Percentiles rank a stretch among this genome's conserved stretches.
phyloP scores from a whole-genome alignment of 2,329 filamentous ascomycete genomes.

The Pleoardoris graminearum region DNA sequence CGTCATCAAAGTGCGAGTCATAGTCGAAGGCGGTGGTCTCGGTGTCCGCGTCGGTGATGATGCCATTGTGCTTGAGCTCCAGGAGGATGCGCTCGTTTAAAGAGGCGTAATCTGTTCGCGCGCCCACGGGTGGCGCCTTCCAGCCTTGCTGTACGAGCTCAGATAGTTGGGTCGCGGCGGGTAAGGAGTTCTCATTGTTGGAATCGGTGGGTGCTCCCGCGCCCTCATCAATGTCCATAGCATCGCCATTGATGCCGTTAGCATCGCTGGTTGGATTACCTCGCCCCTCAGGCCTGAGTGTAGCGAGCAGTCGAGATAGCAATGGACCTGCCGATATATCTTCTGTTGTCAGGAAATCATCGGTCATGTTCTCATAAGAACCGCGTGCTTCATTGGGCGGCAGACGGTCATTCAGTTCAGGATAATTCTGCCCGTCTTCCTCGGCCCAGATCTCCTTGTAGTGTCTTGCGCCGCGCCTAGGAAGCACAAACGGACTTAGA shows the following conservation, averaged over 20 bases:
- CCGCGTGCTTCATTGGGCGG: constrained; percentile 82
- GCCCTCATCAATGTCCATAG: constrained; percentile 52
- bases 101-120: constrained; percentile 78
- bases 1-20: constrained; percentile 88
- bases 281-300: constrained; percentile 75
- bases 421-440: constrained; percentile 79
- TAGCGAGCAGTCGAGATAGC: constrained; percentile 77
- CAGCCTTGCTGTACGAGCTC: constrained; percentile 76
- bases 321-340: constrained; percentile 86
- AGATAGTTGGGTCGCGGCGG: constrained; percentile 77
- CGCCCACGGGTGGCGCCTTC: constrained; percentile 72
- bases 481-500: constrained; percentile 79
- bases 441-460: constrained; percentile 94
- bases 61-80: constrained; percentile 87
- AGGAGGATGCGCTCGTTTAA: constrained; percentile 90
- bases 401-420: constrained; percentile 69
- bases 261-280: constrained; percentile 61
- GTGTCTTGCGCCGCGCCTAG: constrained; percentile 78
- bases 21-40: constrained; percentile 78
- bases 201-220: constrained; percentile 34
- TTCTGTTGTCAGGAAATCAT: constrained; percentile 85
- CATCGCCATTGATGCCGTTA: constrained; percentile 57
- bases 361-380: constrained; percentile 81
- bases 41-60: constrained; percentile 74
- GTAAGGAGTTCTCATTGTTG: constrained; percentile 48